Base-by-base conservation (phyloP, 1,284 basidiomycete species). In the Ceratobasidium sp. region DNA sequence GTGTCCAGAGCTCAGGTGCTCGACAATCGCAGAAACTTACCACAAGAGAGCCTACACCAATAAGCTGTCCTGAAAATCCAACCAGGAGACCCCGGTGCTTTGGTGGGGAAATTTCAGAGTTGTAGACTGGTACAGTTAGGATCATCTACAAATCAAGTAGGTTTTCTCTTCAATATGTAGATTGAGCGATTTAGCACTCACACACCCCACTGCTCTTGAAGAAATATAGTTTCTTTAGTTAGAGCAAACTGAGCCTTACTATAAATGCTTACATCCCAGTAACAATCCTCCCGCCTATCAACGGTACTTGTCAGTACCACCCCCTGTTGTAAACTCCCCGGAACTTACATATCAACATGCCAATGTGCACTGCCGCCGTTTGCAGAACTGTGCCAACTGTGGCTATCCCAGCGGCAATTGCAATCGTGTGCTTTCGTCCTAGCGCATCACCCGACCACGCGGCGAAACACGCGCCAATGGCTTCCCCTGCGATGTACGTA, bases 111-210 rank as follows among this genome's bases (percentile, higher is more conserved):
- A 72, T 72, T 56, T 72, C 70, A 46, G 70, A 70, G 42, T 72
- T 72, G 56, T 72, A 72, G 20, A 72, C 70, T 7, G 70, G 70
- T n/a, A 72, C 70, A 3, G 70, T 72, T 42, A 72, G 42, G n/a
- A 72, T 39, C 70, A 72, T 72, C 70, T 72, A 61, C 44, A 10
- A 42, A 1, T 20, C 42, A n/a, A 69, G 46, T 33, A 20, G 46
- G 20, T 39, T 15, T 23, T 42, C 23, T 6, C 39, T 6, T 18
- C 42, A 49, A 13, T n/a, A n/a, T n/a, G n/a, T n/a, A n/a, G n/a
- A n/a, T n/a, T n/a, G n/a, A n/a, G 10, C 3, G 33, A 39, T 7
- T n/a, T 39, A 13, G 42, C 4, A 61, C 70, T 18, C 39, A 72
- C 70, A 42, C 70, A 72, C 61, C 70, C 68, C 20, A 72, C 70